Evolutionary conservation across 164 flowering plant genomes (phyloP).

Genomic region (Macadamia integrifolia): DNA sequence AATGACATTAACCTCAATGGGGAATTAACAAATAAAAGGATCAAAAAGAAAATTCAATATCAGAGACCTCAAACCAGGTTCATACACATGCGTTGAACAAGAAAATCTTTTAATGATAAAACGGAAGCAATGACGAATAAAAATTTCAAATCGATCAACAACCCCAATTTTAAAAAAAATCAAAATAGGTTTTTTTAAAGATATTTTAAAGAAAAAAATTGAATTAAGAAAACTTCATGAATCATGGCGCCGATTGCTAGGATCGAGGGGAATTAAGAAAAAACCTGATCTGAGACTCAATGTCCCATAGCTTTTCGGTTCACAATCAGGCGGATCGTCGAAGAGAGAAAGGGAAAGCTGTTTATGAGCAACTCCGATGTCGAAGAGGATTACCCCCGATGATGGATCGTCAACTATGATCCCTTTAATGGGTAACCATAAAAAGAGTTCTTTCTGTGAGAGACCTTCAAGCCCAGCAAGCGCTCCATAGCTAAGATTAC

Average conservation of each 20-base stretch:
- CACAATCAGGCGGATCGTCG: conserved; percentile 70
- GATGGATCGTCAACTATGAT: conserved; percentile 63
- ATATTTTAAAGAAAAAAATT: not conserved
- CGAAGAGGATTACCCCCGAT: conserved; percentile 73
- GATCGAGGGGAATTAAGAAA: not conserved
- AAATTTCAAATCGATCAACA: not conserved
- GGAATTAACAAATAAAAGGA: not conserved
- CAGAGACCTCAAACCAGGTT: not conserved
- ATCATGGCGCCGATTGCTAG: not conserved
- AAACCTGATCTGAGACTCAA: conserved; percentile 5
- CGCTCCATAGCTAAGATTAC: conserved; percentile 69
- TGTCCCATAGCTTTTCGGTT: conserved; percentile 20
- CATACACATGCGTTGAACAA: not conserved
- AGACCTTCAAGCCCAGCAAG: conserved; percentile 62
- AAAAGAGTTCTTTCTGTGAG: conserved; percentile 76
- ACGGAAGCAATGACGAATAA: not conserved
- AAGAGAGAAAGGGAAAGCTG: conserved; percentile 77
- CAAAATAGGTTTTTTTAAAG: not conserved
- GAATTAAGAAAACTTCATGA: not conserved
- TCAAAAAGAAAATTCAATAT: not conserved
- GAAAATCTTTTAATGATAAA: not conserved
- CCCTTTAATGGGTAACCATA: conserved; percentile 81
- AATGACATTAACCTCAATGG: not conserved
- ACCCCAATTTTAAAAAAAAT: no score
- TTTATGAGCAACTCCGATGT: conserved; percentile 76